A percentile compares a stretch with the other conserved stretches of the same genome.
Conservation (phyloP, 495 filamentous ascomycete species). For the Daldinia caldariorum region DNA sequence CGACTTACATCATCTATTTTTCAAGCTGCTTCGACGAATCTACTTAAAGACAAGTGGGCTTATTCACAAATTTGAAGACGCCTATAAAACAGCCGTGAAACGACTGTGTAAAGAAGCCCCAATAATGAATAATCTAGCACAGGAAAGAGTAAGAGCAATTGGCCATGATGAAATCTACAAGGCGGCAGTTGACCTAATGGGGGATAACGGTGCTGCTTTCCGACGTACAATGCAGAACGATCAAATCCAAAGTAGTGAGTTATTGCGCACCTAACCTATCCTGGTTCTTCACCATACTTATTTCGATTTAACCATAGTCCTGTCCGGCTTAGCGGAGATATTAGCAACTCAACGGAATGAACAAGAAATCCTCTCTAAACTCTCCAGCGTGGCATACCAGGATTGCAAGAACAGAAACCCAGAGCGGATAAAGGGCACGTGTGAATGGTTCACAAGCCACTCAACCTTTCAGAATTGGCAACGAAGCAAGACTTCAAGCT, state of each 20-base stretch:
- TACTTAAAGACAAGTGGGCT: background rate
- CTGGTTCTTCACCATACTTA: background rate
- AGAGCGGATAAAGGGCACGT: background rate
- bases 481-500: background rate
- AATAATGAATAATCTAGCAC: background rate
- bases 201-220: background rate
- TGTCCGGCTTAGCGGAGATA: too few relatives aligned
- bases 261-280: background rate
- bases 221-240: background rate
- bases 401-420: background rate
- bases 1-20: slow-evolving; percentile 6
- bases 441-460: background rate
- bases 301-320: background rate
- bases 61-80: background rate
- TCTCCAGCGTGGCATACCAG: background rate
- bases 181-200: background rate
- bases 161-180: background rate
- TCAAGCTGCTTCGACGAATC: slow-evolving; percentile 7
- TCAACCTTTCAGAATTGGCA: background rate
- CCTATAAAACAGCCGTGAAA: slow-evolving; percentile 1
- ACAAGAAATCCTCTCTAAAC: background rate
- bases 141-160: background rate
- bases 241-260: background rate
- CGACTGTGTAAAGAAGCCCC: background rate
- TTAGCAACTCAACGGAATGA: too few relatives aligned